Percentiles rank a stretch among this genome's conserved stretches.
Conservation (phyloP, 805 yeast genomes). For the Ogataea trehaloabstinens region DNA sequence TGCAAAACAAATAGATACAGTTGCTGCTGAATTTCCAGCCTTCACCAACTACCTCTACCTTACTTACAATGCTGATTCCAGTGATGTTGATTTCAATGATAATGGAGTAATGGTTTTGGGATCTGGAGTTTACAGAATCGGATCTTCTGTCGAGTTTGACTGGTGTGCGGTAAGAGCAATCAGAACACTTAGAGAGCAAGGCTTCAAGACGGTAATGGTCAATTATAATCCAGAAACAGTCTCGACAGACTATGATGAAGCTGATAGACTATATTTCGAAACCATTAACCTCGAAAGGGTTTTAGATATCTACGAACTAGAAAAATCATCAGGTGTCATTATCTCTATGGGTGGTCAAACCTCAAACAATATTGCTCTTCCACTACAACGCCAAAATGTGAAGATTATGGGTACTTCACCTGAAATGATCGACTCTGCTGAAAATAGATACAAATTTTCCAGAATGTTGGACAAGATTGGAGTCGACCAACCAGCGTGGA, state of each 20-base stretch:
- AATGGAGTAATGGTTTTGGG: conserved; percentile 95
- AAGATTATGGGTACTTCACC: conserved; percentile 97
- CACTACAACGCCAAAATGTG: conserved; percentile 89
- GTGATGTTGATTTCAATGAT: conserved; percentile 86
- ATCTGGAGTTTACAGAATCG: conserved; percentile 98
- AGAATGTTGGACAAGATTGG: conserved; percentile 95
- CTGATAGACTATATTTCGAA: conserved; percentile 94
- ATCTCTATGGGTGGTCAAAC: conserved; percentile 99
- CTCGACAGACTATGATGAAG: conserved; percentile 98
- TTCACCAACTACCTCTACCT: conserved; percentile 90
- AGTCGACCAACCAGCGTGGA: conserved; percentile 99
- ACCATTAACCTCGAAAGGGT: conserved; percentile 92
- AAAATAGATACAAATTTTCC: conserved; percentile 95
- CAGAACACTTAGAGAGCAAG: conserved; percentile 84
- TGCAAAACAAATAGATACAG: conserved; percentile 96
- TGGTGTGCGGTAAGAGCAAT: conserved; percentile 99
- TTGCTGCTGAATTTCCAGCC: conserved; percentile 99
- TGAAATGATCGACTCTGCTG: conserved; percentile 97
- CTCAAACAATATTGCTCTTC: conserved; percentile 92
- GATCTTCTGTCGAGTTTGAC: conserved; percentile 97
- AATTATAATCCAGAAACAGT: conserved; percentile 99
- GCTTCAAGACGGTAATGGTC: conserved; percentile 90
- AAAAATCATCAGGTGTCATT: conserved; percentile 86
- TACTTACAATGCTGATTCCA: conserved; percentile 88
- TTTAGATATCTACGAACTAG: conserved; percentile 90